Base-by-base conservation (phyloP, 148 eudicot species). In the Chenopodium suecicum region DNA sequence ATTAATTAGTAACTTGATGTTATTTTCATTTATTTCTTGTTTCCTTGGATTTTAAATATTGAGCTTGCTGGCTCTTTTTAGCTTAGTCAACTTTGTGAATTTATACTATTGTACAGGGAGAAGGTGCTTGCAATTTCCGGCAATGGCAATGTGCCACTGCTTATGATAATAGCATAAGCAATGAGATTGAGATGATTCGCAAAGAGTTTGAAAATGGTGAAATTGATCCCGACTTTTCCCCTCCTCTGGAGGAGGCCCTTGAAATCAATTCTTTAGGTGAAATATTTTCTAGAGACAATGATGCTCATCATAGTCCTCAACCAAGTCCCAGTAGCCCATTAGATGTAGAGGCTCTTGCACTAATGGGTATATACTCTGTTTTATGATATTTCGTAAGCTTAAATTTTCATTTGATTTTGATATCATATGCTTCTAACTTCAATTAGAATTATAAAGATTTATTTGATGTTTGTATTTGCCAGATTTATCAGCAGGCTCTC, bases 111-210 rank as follows among this genome's bases (percentile, higher is more conserved):
- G 16, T 23, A 69, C 65, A 78, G 81, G 72, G 73, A 29, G 17
- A 68, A 23, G 81, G 81, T 47, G 81, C 81, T 68, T 78, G 81
- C 56, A 68, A 69, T 31, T 78, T 48, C 70, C 73, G 73, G 25
- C 74, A 46, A 52, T 78, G 81, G 81, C 22, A 48, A 25, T 74
- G 69, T 68, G 81, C 41, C 4, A 74, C 50, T 27, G 58, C 32
- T n/a, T 41, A 6, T 12, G 60, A 50, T 74, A 37, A 74, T 2
- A 47, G 23, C 17, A 9, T 73, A 34, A 70, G 71, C 22, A 47
- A 44, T 66, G 80, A 78, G 46, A 67, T 78, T 14, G 4, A 19
- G 47, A 78, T 17, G 44, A 67, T 78, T 2, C 1, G 5, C 31
- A 19, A 29, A 56, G 80, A 68, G 25, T 25, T 78, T 34, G 73